Evolutionary conservation across 345 rosid genomes (phyloP), one percentile per base, ranked within the genome.

Genomic region (Eucalyptus regnans): DNA sequence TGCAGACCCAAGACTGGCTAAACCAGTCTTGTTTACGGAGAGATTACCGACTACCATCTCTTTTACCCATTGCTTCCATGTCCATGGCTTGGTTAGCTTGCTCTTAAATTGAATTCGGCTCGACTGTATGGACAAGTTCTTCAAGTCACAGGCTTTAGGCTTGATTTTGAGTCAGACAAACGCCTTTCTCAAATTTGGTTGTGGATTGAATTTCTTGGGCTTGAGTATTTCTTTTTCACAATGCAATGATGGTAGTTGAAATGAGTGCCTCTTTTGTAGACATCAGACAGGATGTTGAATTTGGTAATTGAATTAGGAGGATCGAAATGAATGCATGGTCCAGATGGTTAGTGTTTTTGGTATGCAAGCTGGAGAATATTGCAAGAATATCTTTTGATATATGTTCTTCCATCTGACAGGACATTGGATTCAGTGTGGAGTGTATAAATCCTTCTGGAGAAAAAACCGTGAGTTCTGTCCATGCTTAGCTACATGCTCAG

Each of bases 361-460:
- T 41, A 41, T 20, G 84, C 84, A 76, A 76, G 84, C 84, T 76
- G 23, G 84, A 41, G 29, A 41, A 11, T 37, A 37, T 76, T 76
- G 48, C 84, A 37, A 37, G 48, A 76, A 76, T 41, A 41, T 41
- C 48, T 76, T 76, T 76, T 76, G 84, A 76, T 20, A 76, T 22
- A 41, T 22, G 29, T 41, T 41, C 18, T 60, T 49, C 86, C 31
- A 86, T 86, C 87, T 89, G 71, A 83, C 96, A 97, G 99, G 99
- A 97, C 92, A 95, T 96, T 85, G 99, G 99, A 91, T 97, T 97
- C 92, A 96, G 99, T 88, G 92, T 97, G 96, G 99, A 97, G 94
- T 95, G 92, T 89, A 92, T 91, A 87, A 92, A 91, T 93, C 90
- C 94, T 84, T 91, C 94, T 18, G 99, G 98, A 80, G 91, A 94